Base-by-base conservation (phyloP, 176 grass and related monocot species). In the Secale cereale region DNA sequence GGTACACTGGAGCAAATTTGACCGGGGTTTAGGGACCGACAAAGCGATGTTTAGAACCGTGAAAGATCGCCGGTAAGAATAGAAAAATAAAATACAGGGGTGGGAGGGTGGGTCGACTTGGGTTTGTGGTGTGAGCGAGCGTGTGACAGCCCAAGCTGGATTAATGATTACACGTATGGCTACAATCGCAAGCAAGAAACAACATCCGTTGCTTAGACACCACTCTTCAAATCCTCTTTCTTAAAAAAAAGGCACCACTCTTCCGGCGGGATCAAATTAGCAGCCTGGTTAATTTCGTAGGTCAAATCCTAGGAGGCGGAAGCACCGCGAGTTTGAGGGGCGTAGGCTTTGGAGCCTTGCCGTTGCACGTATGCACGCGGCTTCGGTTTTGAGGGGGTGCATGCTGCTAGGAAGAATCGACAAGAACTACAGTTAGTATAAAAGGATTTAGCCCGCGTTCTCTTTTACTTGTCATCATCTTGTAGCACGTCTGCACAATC, bases 21-120 rank as follows among this genome's bases (percentile, higher is more conserved):
- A 93, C 91, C 85, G 16, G 45, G 19, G 77, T 78, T 82, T 70
- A 69, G 36, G 64, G 81, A 85, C 88, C 91, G 81, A 93, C 88
- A 90, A 88, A 90, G 68, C 20, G 85, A n/a, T 74, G 87, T 50
- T 90, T 90, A 81, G 84, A 87, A 87, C 85, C 52, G 43, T 33
- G 36, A 74, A 35, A 76, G 46, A 75, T 82, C 40, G 43, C 75
- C 32, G 72, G 8, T 36, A 28, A 17, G 23, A 48, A n/a, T 62
- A 54, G 16, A 45, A 6, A 61, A 74, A 74, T 50, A 6, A 61
- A 74, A 74, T 50, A 74, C 7, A 1, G 39, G 7, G 3, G 41
- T 10, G 35, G 39, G 39, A 41, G 17, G 16, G 65, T 33, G 31
- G 64, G 69, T 14, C 61, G 29, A 33, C 50, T 71, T 70, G 75